phyloP scores from a whole-genome alignment of 1,284 basidiomycete species.

The Mycena citricolor region DNA sequence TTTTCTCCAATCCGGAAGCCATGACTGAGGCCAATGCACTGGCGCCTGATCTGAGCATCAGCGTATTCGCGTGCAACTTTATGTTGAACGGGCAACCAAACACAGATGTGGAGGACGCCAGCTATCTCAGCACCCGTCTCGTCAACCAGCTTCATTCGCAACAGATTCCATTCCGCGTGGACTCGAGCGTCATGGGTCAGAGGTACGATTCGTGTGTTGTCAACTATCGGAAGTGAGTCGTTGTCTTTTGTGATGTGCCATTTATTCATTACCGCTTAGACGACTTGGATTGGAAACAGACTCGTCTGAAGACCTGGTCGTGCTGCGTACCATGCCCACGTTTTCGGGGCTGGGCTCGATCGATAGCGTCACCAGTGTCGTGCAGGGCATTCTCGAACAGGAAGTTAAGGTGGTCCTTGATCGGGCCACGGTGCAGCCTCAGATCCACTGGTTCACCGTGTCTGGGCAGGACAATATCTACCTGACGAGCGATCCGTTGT shows the following conservation, averaged over 20 bases:
- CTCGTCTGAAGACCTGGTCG: slow-evolving; percentile 35
- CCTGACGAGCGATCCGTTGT: slow-evolving; percentile 38
- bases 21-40: slow-evolving; percentile 31
- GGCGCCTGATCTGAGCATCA: slow-evolving; percentile 46
- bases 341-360: slow-evolving; percentile 24
- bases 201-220: too few species aligned
- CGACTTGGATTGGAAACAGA: slow-evolving; percentile 32
- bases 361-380: slow-evolving; percentile 32
- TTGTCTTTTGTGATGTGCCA: too few species aligned
- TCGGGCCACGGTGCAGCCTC: slow-evolving; percentile 33
- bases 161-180: too few species aligned
- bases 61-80: slow-evolving; percentile 49
- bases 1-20: slow-evolving; percentile 35
- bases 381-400: slow-evolving; percentile 36
- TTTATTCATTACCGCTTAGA: too few species aligned
- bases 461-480: slow-evolving; percentile 38
- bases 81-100: slow-evolving; percentile 36
- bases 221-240: too few species aligned
- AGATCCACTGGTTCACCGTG: slow-evolving; percentile 39
- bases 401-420: slow-evolving; percentile 31
- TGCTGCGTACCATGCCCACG: slow-evolving; percentile 43
- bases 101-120: slow-evolving; percentile 43
- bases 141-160: slow-evolving; percentile 38
- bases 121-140: slow-evolving; percentile 41
- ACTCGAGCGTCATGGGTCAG: too few species aligned